Evolutionary conservation across 768 basidiomycete species (phyloP).

Genomic region (Stropharia rugosoannulata): DNA sequence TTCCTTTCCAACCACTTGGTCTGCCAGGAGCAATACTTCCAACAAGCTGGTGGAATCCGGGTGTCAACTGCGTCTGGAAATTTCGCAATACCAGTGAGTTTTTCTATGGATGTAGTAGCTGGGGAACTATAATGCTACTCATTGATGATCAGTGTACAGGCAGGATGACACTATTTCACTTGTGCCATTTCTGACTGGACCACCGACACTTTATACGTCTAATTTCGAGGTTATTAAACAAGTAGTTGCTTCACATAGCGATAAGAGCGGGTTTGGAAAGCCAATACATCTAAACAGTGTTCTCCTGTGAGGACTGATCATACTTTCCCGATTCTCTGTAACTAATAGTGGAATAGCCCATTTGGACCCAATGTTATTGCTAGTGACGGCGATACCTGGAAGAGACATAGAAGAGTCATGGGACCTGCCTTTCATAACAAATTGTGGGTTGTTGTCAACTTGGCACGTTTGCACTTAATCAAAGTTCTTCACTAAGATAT

Average conservation of each 20-base stretch:
- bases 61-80: slow-evolving; percentile 33
- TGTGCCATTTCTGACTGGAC: slow-evolving; percentile 38
- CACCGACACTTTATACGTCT: slow-evolving; percentile 37
- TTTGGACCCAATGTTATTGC: slow-evolving; percentile 45
- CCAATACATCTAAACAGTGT: slow-evolving; percentile 28
- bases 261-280: slow-evolving; percentile 39
- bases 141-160: slow-evolving; percentile 28
- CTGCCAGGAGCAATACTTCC: slow-evolving; percentile 36
- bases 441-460: slow-evolving; percentile 24
- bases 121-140: background rate
- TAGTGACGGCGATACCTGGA: slow-evolving; percentile 34
- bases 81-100: slow-evolving; percentile 32
- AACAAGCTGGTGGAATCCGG: slow-evolving; percentile 44
- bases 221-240: slow-evolving; percentile 49
- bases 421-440: slow-evolving; percentile 43
- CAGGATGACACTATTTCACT: slow-evolving; percentile 38
- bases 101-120: too few relatives aligned
- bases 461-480: slow-evolving; percentile 2
- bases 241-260: slow-evolving; percentile 33
- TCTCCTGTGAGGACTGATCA: background rate
- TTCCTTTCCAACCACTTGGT: slow-evolving; percentile 39
- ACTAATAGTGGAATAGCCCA: background rate
- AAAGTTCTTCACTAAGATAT: slow-evolving; percentile 40
- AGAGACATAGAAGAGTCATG: slow-evolving; percentile 44
- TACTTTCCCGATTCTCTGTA: background rate